phyloP scores from a whole-genome alignment of 371 early-diverging fungal genomes.

The Mucor plumbeus region DNA sequence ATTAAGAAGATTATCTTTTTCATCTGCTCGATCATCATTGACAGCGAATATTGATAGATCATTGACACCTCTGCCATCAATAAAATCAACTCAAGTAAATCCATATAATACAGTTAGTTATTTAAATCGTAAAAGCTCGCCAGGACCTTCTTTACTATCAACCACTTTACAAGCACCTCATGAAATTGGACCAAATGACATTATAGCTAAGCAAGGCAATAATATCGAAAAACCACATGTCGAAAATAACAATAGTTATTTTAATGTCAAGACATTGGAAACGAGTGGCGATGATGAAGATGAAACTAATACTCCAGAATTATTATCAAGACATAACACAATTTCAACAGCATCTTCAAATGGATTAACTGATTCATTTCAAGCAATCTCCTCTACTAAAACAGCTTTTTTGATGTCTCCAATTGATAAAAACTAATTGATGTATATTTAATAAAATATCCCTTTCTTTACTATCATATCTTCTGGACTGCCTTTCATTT shows the following conservation, averaged over 20 bases:
- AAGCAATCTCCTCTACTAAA: background rate
- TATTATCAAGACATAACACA: slow-evolving; percentile 10
- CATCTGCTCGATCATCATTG: background rate
- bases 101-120: background rate
- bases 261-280: background rate
- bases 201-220: slow-evolving; percentile 9
- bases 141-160: background rate
- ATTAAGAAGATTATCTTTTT: background rate
- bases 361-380: background rate
- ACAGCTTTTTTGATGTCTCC: background rate
- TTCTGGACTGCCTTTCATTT: background rate
- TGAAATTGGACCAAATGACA: slow-evolving; percentile 26
- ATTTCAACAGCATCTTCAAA: slow-evolving; percentile 13
- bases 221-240: background rate
- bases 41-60: background rate
- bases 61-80: slow-evolving; percentile 1
- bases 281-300: background rate
- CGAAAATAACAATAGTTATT: background rate
- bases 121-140: background rate
- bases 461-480: background rate
- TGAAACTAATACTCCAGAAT: background rate
- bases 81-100: background rate
- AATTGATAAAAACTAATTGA: background rate
- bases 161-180: slow-evolving; percentile 8
- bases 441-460: background rate